Conservation (phyloP, 2,329 filamentous ascomycete genomes). For the Penicillium griseofulvum region DNA sequence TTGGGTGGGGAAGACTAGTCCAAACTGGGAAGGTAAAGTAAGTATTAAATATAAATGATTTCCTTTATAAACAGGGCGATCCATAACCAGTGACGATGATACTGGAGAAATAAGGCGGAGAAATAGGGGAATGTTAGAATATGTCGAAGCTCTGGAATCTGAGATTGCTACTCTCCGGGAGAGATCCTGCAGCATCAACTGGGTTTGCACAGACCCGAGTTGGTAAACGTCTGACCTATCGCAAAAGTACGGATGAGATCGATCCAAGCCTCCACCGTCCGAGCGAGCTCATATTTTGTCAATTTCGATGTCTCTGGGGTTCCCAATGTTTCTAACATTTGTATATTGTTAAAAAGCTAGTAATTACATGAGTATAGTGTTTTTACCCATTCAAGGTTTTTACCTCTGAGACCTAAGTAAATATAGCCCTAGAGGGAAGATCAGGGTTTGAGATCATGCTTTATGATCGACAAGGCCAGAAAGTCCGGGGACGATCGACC, state of each 20-base stretch:
- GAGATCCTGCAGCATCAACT: conserved; percentile 18
- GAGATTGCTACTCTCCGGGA: conserved; percentile 6
- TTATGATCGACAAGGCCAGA: conserved; percentile 5
- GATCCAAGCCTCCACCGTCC: conserved; percentile 11
- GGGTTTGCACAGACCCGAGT: conserved; percentile 26
- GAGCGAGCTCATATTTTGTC: conserved; percentile 10
- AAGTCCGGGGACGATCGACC: conserved; percentile 13
- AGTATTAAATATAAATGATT: not conserved
- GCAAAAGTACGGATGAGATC: conserved; percentile 13
- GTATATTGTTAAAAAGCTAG: not conserved
- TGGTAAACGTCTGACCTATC: conserved; percentile 12
- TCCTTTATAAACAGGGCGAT: not conserved
- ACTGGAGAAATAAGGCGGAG: not conserved
- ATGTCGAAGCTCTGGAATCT: conserved; percentile 1
- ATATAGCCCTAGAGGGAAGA: not conserved
- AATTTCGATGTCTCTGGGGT: not conserved
- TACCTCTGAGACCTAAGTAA: conserved; percentile 2
- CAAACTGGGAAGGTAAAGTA: not conserved
- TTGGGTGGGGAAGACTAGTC: not conserved
- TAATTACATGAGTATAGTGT: not conserved
- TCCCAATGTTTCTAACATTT: not conserved
- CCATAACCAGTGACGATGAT: not conserved
- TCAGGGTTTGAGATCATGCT: conserved; percentile 1
- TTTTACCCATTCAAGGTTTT: not conserved
- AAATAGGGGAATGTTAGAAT: conserved; percentile 3